These are phyloP conservation scores for Diplodia seriata DNA, from an alignment of 2,329 filamentous ascomycete genomes.

Conservation along the genomic window DNA sequence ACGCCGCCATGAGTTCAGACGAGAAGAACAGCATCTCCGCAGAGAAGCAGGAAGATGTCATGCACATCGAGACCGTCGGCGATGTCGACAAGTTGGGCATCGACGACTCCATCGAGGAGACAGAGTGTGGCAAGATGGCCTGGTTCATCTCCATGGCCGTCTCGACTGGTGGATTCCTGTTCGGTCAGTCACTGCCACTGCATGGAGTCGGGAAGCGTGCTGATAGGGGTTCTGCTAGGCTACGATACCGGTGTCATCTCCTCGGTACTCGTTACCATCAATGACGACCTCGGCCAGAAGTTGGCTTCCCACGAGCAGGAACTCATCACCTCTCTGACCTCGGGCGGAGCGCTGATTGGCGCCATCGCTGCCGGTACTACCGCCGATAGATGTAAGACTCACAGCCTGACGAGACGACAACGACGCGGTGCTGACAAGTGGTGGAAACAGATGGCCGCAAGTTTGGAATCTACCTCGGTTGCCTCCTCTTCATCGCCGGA, in stretches of 20 bases:
- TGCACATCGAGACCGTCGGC: constrained; percentile 13
- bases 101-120: constrained; percentile 36
- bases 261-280: constrained; percentile 47
- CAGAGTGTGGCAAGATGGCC: constrained; percentile 34
- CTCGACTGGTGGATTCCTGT: constrained; percentile 36
- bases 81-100: not conserved
- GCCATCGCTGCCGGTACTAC: constrained; percentile 48
- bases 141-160: constrained; percentile 35
- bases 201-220: not conserved
- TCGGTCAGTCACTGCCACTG: constrained; percentile 22
- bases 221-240: not conserved
- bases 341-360: constrained; percentile 48
- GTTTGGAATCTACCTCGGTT: constrained; percentile 38
- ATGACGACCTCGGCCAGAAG: constrained; percentile 34
- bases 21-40: constrained; percentile 12
- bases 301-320: constrained; percentile 43
- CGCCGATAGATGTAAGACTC: constrained; percentile 40
- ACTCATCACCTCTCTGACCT: constrained; percentile 49
- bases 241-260: constrained; percentile 51
- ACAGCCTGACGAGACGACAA: too few species aligned
- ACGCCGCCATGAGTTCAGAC: not conserved
- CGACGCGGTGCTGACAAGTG: not conserved
- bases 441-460: constrained; percentile 40
- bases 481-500: constrained; percentile 39
- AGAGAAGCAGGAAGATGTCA: constrained; percentile 20